Evolutionary conservation across 441 rosid species (phyloP), one percentile per base, ranked within the genome.

Genomic region (Populus tomentosa): DNA sequence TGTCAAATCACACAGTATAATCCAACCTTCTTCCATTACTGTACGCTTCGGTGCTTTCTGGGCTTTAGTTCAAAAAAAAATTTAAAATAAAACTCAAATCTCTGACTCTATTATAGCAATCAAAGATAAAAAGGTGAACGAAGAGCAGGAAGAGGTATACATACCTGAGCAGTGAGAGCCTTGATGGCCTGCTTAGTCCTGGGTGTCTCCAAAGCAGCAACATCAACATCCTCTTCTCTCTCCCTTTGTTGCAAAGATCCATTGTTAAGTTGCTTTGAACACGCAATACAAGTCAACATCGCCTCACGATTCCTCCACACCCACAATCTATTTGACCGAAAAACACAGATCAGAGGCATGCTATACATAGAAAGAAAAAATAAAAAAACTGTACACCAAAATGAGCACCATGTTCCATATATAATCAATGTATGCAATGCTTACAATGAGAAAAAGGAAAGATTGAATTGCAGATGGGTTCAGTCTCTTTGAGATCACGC

Each of bases 231-330:
- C 38, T 71, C 78, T 64, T 79, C 77, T 63, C 21, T 77, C 46
- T 75, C 77, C 21, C 80, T 88, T 77, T 79, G 86, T 33, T 65
- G 84, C 67, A 85, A 76, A 86, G 94, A 91, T 88, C 97, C 90
- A 75, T 81, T 82, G 78, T 83, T 82, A 56, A 79, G 83, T 83
- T 89, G 91, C 90, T 92, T 94, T 36, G 97, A 84, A 82, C 97
- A 92, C 53, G 90, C 84, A 82, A 94, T 87, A 78, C 97, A 94
- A 50, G 98, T 94, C 85, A 92, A 80, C 98, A 94, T 92, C 82
- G 74, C 71, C 78, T 2, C 36, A 13, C 63, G 26, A 9, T 21
- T 3, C 21, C 26, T 46, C 67, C 62, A 76, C 59, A 56, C 40
- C 77, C 66, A 5, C 80, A 78, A 24, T 26, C 71, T 71, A 84